Base-by-base conservation (phyloP, 1,284 basidiomycete species). In the Mycena citricolor region DNA sequence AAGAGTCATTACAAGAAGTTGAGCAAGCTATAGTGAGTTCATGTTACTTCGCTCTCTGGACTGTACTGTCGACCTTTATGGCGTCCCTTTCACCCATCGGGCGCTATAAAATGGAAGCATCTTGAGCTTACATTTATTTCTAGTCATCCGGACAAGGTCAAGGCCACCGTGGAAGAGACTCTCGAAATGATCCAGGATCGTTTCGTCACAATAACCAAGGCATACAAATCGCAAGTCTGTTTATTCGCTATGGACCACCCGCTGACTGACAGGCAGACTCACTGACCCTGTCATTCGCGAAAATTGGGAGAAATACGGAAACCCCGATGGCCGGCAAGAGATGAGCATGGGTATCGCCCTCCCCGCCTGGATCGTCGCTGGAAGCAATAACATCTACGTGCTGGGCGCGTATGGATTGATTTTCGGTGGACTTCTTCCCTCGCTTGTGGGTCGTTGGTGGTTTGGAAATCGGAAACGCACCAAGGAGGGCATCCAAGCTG, bases 131-230 rank as follows among this genome's bases (percentile, higher is more conserved):
- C 31, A 23, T 42, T 16, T 8, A 2, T 51, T 39, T 48, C 29
- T 43, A 95, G 93, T 65, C 97, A 99, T 65, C 97, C 97, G 0
- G 97, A 99, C 76, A 99, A 99, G 73, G 86, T 97, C 49, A 88
- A 83, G 59, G 77, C 90, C 7, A 77, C 79, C 0, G 78, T 73
- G 2, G 94, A 97, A 59, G 76, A 94, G 59, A 98, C 95, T 0
- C 76, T 88, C 44, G 95, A 97, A 58, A 77, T 83, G n/a, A 92
- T 90, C 25, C 90, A 92, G 57, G 75, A 83, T 39, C 83, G 86
- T 54, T 99, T 95, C 64, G 91, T 99, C 29, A 83, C 92, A 35
- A 72, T 99, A 32, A 99, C 97, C 19, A 99, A 99, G 66, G 97
- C 97, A 1, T 99, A 99, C 74, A 99, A 99, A 75, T 68, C 95